phyloP scores from a whole-genome alignment of 1,284 basidiomycete genomes.

The Athelia sp. region DNA sequence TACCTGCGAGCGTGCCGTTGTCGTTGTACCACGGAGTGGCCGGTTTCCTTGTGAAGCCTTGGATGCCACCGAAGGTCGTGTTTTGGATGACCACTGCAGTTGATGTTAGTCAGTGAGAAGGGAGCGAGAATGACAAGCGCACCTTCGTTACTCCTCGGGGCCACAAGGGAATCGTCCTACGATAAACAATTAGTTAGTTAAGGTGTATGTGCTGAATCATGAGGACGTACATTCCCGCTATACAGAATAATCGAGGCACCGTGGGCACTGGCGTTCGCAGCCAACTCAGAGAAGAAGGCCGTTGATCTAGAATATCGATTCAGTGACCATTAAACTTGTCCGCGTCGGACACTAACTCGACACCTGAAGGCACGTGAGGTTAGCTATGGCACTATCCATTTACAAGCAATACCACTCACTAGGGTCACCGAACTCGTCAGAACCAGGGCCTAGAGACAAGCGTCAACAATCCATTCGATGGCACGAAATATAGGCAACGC shows the following conservation, averaged over 20 bases:
- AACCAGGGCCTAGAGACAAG: background rate
- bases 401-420: constrained; percentile 37
- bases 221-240: constrained; percentile 43
- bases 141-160: constrained; percentile 64
- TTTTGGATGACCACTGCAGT: constrained; percentile 62
- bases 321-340: too few relatives aligned
- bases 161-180: constrained; percentile 53
- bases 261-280: constrained; percentile 50
- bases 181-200: background rate
- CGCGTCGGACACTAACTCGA: constrained; percentile 33
- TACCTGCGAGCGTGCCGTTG: constrained; percentile 52
- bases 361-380: constrained; percentile 26
- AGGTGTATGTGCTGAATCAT: too few relatives aligned
- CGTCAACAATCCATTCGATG: background rate
- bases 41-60: constrained; percentile 63
- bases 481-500: background rate
- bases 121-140: constrained; percentile 11
- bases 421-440: constrained; percentile 28
- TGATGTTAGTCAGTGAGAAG: constrained; percentile 7
- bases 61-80: constrained; percentile 69
- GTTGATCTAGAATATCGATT: constrained; percentile 41
- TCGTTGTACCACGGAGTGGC: constrained; percentile 63
- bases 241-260: constrained; percentile 53
- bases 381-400: too few relatives aligned
- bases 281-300: constrained; percentile 58